Percentiles rank a stretch among this genome's conserved stretches.
These are phyloP conservation scores for Mucor circinelloides DNA, from an alignment of 371 early-diverging fungal genomes.

Conservation along the genomic window DNA sequence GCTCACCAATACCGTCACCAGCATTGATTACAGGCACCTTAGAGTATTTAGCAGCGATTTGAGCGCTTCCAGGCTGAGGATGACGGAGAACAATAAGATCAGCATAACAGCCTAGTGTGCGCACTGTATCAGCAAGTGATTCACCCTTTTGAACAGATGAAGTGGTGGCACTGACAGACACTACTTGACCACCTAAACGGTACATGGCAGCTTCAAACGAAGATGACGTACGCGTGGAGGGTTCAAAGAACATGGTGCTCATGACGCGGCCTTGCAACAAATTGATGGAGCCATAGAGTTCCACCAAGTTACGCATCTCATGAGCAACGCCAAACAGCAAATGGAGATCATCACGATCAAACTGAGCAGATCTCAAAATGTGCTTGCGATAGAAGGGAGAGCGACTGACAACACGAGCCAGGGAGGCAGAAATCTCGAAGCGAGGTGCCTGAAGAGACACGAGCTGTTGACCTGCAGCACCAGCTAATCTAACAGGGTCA, in stretches of 20 bases:
- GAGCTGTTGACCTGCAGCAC: constrained; percentile 41
- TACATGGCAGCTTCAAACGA: constrained; percentile 95
- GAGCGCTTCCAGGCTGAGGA: constrained; percentile 86
- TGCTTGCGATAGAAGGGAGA: constrained; percentile 94
- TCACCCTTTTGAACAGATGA: constrained; percentile 96
- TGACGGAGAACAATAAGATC: constrained; percentile 94
- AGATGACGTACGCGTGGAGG: constrained; percentile 91
- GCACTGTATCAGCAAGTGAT: constrained; percentile 91
- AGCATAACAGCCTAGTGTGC: constrained; percentile 92
- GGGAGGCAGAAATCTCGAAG: constrained; percentile 65
- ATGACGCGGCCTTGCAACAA: constrained; percentile 89
- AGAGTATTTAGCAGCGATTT: constrained; percentile 84
- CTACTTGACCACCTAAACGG: constrained; percentile 91
- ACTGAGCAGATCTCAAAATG: constrained; percentile 88
- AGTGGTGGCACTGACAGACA: constrained; percentile 78
- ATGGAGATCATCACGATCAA: constrained; percentile 90
- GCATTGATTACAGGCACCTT: constrained; percentile 95
- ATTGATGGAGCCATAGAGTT: constrained; percentile 83
- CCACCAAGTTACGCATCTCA: constrained; percentile 93
- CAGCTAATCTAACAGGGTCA: constrained; percentile 39
- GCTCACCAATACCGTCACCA: constrained; percentile 97
- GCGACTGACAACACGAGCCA: constrained; percentile 65
- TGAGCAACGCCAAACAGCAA: constrained; percentile 93
- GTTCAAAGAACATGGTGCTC: constrained; percentile 95
- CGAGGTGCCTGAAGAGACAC: constrained; percentile 37